phyloP scores from a whole-genome alignment of 1,284 basidiomycete genomes.

The Leccinum fallax region DNA sequence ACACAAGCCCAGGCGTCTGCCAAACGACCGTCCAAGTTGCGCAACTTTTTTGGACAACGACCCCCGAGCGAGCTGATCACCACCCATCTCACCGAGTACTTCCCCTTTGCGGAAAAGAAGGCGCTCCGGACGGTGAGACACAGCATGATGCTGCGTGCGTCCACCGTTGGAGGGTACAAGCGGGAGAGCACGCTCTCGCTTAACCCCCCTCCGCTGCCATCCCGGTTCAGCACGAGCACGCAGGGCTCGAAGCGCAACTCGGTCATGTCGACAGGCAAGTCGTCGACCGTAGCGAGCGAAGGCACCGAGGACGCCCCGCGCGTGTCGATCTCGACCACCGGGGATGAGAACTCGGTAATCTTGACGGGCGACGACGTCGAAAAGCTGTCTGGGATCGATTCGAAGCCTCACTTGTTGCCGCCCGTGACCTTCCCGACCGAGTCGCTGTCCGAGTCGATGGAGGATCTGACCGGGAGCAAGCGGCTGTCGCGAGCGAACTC shows the following conservation, averaged over 20 bases:
- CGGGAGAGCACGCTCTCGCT: slow-evolving; percentile 55
- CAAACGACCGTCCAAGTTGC: slow-evolving; percentile 71
- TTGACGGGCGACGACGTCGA: slow-evolving; percentile 51
- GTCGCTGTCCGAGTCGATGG: slow-evolving; percentile 78
- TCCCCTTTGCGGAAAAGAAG: slow-evolving; percentile 92
- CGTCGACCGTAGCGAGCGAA: slow-evolving; percentile 29
- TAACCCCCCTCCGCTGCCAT: slow-evolving; percentile 43
- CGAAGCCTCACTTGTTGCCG: slow-evolving; percentile 67
- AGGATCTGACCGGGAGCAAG: slow-evolving; percentile 47
- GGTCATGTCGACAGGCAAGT: slow-evolving; percentile 49
- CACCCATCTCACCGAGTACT: slow-evolving; percentile 94
- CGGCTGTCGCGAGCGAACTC: slow-evolving; percentile 45
- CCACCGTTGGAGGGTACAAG: slow-evolving; percentile 37
- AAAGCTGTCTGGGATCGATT: slow-evolving; percentile 33
- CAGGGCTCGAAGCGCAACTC: slow-evolving; percentile 61
- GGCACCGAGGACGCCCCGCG: slow-evolving; percentile 48
- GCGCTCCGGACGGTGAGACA: slow-evolving; percentile 84
- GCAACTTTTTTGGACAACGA: slow-evolving; percentile 98
- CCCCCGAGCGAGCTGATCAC: slow-evolving; percentile 97
- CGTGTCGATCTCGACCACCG: slow-evolving; percentile 69
- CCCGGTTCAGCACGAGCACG: slow-evolving; percentile 71
- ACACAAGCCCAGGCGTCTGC: slow-evolving; percentile 29
- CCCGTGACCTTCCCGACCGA: slow-evolving; percentile 80
- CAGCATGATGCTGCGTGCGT: slow-evolving; percentile 68
- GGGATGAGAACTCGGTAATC: slow-evolving; percentile 62